Evolutionary conservation across 1,284 basidiomycete genomes (phyloP).

Genomic region (Wallemia hederae): DNA sequence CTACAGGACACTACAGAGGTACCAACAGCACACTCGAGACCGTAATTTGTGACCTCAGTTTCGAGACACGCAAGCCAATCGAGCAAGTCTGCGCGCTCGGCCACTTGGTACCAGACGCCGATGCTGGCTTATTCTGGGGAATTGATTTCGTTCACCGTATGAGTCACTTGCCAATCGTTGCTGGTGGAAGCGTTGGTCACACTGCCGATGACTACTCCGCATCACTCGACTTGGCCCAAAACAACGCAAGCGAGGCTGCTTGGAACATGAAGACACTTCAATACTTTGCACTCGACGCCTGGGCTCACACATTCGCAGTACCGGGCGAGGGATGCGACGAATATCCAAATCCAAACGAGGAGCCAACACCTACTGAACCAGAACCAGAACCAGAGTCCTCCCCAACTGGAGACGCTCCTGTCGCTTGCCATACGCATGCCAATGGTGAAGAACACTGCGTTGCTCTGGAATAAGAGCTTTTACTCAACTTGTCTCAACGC

Average conservation of each 20-base stretch:
- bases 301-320: constrained; percentile 14
- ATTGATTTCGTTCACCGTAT: constrained; percentile 13
- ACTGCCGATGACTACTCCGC: constrained; percentile 14
- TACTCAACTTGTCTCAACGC: too few species aligned
- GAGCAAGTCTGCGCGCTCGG: constrained; percentile 14
- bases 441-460: not conserved
- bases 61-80: constrained; percentile 7
- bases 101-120: constrained; percentile 12
- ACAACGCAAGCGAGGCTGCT: constrained; percentile 13
- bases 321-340: constrained; percentile 12
- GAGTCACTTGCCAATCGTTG: not conserved
- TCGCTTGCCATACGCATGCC: not conserved
- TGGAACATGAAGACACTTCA: constrained; percentile 17
- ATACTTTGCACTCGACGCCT: constrained; percentile 17
- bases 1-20: constrained; percentile 18
- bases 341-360: not conserved
- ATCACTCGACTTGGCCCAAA: constrained; percentile 15
- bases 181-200: not conserved
- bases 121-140: constrained; percentile 15
- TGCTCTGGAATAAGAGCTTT: too few species aligned
- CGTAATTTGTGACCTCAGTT: constrained; percentile 12
- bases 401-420: not conserved
- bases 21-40: constrained; percentile 19
- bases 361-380: not conserved
- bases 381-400: not conserved